Percentiles rank a stretch among this genome's conserved stretches.
phyloP scores from a whole-genome alignment of 2,329 filamentous ascomycete genomes.

The Xylaria sp. region DNA sequence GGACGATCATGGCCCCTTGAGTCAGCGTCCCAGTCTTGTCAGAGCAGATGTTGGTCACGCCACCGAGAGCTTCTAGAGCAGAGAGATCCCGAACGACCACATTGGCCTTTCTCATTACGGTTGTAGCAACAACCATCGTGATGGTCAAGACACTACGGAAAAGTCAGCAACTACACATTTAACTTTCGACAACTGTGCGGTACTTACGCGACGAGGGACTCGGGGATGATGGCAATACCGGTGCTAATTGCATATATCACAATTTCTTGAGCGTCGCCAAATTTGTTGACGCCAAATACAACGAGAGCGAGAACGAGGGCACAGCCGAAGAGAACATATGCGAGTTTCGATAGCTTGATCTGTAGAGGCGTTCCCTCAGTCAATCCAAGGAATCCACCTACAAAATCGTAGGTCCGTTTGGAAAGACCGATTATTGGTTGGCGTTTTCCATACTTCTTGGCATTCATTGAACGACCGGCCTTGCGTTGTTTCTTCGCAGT shows the following conservation, averaged over 20 bases:
- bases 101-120: conserved; percentile 58
- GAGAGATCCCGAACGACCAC: conserved; percentile 62
- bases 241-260: conserved; percentile 55
- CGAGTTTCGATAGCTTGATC: conserved; percentile 70
- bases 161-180: conserved; percentile 14
- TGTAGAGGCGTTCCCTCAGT: conserved; percentile 71
- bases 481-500: conserved; percentile 49
- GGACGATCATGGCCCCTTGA: conserved; percentile 64
- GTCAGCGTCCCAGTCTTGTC: conserved; percentile 69
- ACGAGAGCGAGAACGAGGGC: conserved; percentile 55
- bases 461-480: conserved; percentile 49
- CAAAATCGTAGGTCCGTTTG: conserved; percentile 44
- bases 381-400: conserved; percentile 55
- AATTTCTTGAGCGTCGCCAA: conserved; percentile 46
- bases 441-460: conserved; percentile 47
- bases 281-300: conserved; percentile 54
- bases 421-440: conserved; percentile 44
- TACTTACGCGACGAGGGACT: conserved; percentile 57
- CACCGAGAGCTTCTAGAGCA: conserved; percentile 63
- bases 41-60: conserved; percentile 67
- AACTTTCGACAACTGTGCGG: conserved; percentile 10
- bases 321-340: conserved; percentile 69
- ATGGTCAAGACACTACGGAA: conserved; percentile 55
- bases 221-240: conserved; percentile 58
- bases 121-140: conserved; percentile 62